phyloP scores from a whole-genome alignment of 169 alveolate species.

The Plasmodium knowlesi region DNA sequence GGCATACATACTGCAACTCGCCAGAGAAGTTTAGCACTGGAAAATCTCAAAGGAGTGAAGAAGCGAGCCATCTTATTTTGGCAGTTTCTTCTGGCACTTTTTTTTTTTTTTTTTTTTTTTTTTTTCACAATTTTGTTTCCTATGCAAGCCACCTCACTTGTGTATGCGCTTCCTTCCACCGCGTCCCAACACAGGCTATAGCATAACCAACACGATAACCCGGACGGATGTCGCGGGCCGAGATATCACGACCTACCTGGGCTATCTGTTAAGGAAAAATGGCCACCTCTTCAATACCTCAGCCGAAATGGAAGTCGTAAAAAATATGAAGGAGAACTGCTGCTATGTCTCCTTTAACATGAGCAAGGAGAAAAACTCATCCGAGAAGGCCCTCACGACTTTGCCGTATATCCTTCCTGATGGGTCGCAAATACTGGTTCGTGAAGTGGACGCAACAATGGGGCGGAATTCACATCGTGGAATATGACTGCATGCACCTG shows the following conservation, averaged over 20 bases:
- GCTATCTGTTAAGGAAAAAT: constrained; percentile 76
- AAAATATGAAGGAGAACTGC: constrained; percentile 82
- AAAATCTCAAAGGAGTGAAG: neutral
- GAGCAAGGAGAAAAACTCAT: constrained; percentile 70
- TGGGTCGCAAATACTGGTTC: constrained; percentile 70
- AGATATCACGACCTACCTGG: constrained; percentile 80
- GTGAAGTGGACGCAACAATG: constrained; percentile 15
- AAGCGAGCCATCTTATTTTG: neutral
- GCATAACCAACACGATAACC: constrained; percentile 60
- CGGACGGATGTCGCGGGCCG: constrained; percentile 82
- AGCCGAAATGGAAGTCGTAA: constrained; percentile 81
- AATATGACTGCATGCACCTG: neutral
- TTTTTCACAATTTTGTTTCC: neutral
- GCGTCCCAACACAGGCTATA: constrained; percentile 21
- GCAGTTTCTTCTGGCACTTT: neutral
- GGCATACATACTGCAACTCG: neutral
- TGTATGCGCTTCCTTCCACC: neutral
- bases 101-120: neutral
- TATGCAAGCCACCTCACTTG: neutral
- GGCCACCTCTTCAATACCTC: constrained; percentile 77
- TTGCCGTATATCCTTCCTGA: constrained; percentile 79
- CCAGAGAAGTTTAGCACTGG: neutral
- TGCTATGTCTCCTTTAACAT: constrained; percentile 79
- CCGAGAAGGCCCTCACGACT: constrained; percentile 40
- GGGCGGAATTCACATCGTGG: neutral